These are phyloP conservation scores for Blepharisma japonicum DNA, from an alignment of 73 alveolate species.

Conservation along the genomic window DNA sequence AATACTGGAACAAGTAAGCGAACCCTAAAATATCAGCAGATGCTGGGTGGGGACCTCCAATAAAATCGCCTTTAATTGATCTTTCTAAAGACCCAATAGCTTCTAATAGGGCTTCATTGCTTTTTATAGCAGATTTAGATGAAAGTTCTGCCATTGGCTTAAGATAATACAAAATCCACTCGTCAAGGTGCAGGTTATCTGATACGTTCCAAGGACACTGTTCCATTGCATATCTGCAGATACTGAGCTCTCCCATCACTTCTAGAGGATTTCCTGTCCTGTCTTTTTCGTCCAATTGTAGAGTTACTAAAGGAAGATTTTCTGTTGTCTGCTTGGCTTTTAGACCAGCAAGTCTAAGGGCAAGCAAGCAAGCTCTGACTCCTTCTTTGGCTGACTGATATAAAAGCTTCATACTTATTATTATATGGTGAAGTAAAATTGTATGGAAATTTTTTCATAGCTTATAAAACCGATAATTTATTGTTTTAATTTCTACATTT, in stretches of 20 bases:
- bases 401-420: not conserved
- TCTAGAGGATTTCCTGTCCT: not conserved
- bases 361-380: conserved; percentile 16
- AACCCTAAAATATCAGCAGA: conserved; percentile 13
- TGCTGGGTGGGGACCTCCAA: conserved; percentile 4
- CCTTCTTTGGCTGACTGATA: conserved; percentile 24
- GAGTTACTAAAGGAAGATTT: not conserved
- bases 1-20: conserved; percentile 7
- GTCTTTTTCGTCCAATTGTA: conserved; percentile 11
- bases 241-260: conserved; percentile 26
- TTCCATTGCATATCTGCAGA: conserved; percentile 5
- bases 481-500: no score
- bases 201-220: conserved; percentile 25
- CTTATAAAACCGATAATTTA: no score
- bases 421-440: no score
- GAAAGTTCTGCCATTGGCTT: not conserved
- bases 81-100: not conserved
- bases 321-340: not conserved
- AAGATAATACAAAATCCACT: conserved; percentile 18
- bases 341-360: conserved; percentile 3
- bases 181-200: conserved; percentile 13
- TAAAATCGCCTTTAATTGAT: not conserved
- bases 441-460: no score
- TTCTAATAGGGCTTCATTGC: not conserved
- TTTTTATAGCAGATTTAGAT: conserved; percentile 5